Conservation (phyloP, 305 asterid genomes). For the Solanum aculeatissimum region DNA sequence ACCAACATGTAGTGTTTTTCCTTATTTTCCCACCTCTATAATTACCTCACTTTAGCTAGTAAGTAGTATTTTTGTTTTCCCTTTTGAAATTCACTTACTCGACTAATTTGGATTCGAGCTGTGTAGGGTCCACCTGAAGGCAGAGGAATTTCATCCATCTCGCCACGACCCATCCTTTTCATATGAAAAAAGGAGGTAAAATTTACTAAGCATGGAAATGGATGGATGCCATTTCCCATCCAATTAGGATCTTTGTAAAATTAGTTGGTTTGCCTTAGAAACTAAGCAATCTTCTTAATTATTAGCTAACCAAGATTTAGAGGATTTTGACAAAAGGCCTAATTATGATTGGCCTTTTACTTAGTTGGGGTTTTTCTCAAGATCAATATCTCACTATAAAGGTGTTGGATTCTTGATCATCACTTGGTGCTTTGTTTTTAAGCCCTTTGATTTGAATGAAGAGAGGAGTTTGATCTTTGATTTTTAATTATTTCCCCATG, state of each 20-base stretch:
- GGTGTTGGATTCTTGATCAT: not conserved
- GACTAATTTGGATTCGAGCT: not conserved
- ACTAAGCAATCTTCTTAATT: constrained; percentile 16
- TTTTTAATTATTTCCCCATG: constrained; percentile 13
- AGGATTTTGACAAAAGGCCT: not conserved
- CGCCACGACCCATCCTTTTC: constrained; percentile 21
- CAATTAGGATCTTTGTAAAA: constrained; percentile 23
- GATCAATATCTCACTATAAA: not conserved
- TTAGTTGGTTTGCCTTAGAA: constrained; percentile 44
- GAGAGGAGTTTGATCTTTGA: constrained; percentile 17
- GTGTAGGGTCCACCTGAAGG: not conserved
- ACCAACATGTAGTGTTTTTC: constrained; percentile 23
- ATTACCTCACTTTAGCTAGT: constrained; percentile 10
- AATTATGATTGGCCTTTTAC: constrained; percentile 4
- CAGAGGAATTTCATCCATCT: not conserved
- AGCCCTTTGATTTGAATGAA: constrained; percentile 28
- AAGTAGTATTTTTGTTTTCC: not conserved
- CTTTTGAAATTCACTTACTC: not conserved
- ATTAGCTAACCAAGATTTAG: not conserved
- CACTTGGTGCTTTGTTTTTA: not conserved
- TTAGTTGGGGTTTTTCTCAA: not conserved
- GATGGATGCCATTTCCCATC: constrained; percentile 17
- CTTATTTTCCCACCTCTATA: not conserved
- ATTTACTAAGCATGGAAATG: constrained; percentile 15
- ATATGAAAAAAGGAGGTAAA: constrained; percentile 1